Evolutionary conservation across 306 rosid genomes (phyloP).

Genomic region (Fragaria nilgerrensis): DNA sequence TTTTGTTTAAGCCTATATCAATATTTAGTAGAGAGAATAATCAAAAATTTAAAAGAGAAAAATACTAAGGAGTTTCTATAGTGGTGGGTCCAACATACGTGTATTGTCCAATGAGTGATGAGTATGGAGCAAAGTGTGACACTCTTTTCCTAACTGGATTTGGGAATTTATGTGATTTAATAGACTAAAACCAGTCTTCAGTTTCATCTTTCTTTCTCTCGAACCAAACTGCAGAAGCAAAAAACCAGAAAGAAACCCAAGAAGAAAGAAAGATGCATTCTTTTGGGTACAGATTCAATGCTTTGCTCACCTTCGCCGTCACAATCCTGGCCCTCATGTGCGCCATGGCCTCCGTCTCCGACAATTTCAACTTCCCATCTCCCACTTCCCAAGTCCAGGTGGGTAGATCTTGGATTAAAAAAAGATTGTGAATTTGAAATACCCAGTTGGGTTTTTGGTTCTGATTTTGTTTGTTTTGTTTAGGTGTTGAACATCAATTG

Average conservation of each 20-base stretch:
- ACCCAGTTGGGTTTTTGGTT: conserved; percentile 14
- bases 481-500: conserved; percentile 76
- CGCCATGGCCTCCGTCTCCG: conserved; percentile 73
- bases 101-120: conserved; percentile 46
- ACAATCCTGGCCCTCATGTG: conserved; percentile 83
- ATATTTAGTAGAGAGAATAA: too few relatives aligned
- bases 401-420: conserved; percentile 29
- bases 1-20: too few relatives aligned
- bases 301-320: conserved; percentile 70
- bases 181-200: neutral
- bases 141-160: neutral
- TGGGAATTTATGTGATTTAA: neutral
- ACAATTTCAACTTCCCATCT: conserved; percentile 64
- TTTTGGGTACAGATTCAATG: conserved; percentile 81
- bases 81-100: conserved; percentile 27
- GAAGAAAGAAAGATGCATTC: conserved; percentile 61
- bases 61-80: neutral
- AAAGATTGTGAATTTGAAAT: neutral
- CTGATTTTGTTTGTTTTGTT: neutral
- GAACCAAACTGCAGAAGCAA: conserved; percentile 6
- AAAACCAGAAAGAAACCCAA: neutral
- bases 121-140: conserved; percentile 11
- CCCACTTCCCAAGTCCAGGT: conserved; percentile 80
- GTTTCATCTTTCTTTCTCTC: neutral
- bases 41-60: neutral